Base-by-base conservation (phyloP, 805 yeast genomes). In the Lachancea nothofagi region DNA sequence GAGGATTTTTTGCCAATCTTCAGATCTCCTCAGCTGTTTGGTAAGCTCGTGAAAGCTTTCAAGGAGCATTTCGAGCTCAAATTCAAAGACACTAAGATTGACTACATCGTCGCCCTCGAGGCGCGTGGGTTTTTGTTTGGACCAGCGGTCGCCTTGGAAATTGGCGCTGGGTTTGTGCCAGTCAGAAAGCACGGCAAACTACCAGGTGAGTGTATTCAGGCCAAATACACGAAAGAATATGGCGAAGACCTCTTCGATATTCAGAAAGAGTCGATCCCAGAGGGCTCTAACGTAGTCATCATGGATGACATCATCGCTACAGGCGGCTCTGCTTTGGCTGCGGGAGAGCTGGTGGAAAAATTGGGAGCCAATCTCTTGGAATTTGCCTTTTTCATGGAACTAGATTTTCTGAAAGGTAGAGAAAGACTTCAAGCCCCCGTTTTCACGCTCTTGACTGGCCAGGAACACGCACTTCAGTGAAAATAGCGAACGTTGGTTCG, bases 241-340 rank as follows among this genome's bases (percentile, higher is more conserved):
- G 98, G 97, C 57, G 67, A 71, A 45, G 99, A 93, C 66, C 74
- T 68, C 38, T 87, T 93, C 59, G 95, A 88, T 63, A 78, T 93
- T 65, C 98, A 93, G 70, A 70, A 72, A 47, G 89, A 75, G 41
- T 78, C 90, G 26, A 78, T 93, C 50, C 82, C 86, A 49, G 72
- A 73, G 46, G 94, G 90, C 27, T 75, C 95, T 34, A 83, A 74
- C 43, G 93, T 93, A 21, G 69, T 90, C 27, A 74, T 93, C 49
- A 94, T 93, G 27, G 99, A 93, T 65, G 99, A 93, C 59, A 88
- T 93, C 55, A 83, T 93, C 61, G 98, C 98, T 36, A 93, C 98
- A 27, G 97, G 97, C 47, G 99, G 99, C 28, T 83, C 95, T 52
- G 98, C 98, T 19, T 66, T 69, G 41, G 96, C 94, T 44, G 97